These are phyloP conservation scores for Teunomyces cretensis DNA, from an alignment of 805 yeast species.

Conservation along the genomic window DNA sequence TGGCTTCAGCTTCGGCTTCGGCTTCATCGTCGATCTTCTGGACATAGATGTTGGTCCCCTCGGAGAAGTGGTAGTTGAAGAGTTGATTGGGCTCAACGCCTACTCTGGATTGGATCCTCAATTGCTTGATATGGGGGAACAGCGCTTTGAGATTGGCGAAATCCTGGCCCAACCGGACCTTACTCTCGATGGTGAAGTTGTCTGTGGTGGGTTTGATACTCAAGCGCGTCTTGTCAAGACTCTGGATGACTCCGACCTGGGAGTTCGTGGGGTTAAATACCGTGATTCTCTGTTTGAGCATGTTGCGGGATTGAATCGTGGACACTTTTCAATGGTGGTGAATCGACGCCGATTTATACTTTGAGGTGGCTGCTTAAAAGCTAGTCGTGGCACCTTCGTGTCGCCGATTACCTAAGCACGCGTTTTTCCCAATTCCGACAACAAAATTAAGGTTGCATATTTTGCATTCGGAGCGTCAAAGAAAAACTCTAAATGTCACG, in stretches of 20 bases:
- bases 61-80: slow-evolving; percentile 25
- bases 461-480: not conserved
- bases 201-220: slow-evolving; percentile 5
- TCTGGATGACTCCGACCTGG: slow-evolving; percentile 24
- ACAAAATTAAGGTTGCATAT: not conserved
- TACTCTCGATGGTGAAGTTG: slow-evolving; percentile 7
- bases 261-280: slow-evolving; percentile 24
- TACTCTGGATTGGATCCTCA: slow-evolving; percentile 21
- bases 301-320: not conserved
- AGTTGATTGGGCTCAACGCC: slow-evolving; percentile 12
- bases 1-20: not conserved
- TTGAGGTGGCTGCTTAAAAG: too few species aligned
- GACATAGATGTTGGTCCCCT: slow-evolving; percentile 32
- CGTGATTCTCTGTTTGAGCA: slow-evolving; percentile 30
- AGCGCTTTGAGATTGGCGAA: not conserved
- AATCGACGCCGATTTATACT: not conserved
- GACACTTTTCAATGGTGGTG: not conserved
- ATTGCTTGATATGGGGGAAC: slow-evolving; percentile 16
- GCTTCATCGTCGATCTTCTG: slow-evolving; percentile 17
- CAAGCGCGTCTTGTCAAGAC: slow-evolving; percentile 4
- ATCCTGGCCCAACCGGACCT: not conserved
- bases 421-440: too few species aligned
- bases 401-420: not conserved
- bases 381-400: too few species aligned
- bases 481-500: too few species aligned